Base-by-base conservation (phyloP, 2,329 filamentous ascomycete species). In the Cytospora schulzeri region DNA sequence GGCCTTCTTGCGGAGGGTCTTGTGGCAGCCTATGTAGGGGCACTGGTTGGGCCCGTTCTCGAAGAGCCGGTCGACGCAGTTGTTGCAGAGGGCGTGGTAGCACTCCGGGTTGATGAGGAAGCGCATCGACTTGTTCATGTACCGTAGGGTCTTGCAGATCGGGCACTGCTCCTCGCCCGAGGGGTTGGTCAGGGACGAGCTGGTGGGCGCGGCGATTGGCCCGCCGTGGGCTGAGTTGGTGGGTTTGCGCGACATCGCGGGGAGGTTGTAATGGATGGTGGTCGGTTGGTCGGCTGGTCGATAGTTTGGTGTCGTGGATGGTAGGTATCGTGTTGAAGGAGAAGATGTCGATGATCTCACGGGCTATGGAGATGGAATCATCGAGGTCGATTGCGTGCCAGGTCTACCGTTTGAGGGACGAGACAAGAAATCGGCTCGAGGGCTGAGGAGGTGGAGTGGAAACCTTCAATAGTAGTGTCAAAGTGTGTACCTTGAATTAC, bases 61-160 rank as follows among this genome's bases (percentile, higher is more conserved):
- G 83, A 98, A 99, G 71, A 98, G 91, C 63, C 94, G 91, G 77
- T 94, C 91, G 51, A 98, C 93, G 80, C 95, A 99, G 64, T 91
- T 93, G 76, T 92, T 90, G 82, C 95, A 99, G 92, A 99, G 98
- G 70, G 92, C 92, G 83, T 99, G 95, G 82, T 99, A 99, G 85
- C 95, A 99, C 82, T 96, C 93, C 11, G 94, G 92, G 76, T 98
- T 97, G 80, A 99, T 93, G 71, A 95, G 90, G 79, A 99, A 98
- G 69, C 90, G 86, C 86, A 99, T 93, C 79, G 93, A 90, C 67
- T 88, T 89, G 81, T 97, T 97, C 73, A 98, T 90, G 81, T 98
- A 98, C 69, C 93, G 91, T 66, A 91, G 92, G 66, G 93, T 96
- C 80, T 97, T 97, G 90, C 95, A 99, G 70, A 98, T 92, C 64